These are phyloP conservation scores for Macrolepiota fuliginosa DNA, from an alignment of 768 basidiomycete species.

Conservation along the genomic window DNA sequence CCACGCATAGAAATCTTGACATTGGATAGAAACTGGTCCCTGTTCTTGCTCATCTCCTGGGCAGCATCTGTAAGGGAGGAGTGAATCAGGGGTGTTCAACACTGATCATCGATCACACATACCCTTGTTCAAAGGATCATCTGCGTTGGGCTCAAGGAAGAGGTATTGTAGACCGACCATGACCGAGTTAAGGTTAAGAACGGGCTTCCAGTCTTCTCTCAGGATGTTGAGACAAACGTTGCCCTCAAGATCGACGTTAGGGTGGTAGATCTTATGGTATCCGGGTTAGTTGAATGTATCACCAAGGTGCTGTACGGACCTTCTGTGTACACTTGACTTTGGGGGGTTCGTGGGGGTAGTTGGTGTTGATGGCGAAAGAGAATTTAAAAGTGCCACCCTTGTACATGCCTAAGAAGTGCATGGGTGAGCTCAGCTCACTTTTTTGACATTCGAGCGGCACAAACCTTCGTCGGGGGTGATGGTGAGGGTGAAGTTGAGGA, in stretches of 20 bases:
- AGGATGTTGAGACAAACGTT: constrained; percentile 99
- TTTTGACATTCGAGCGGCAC: constrained; percentile 17
- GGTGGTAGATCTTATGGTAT: constrained; percentile 86
- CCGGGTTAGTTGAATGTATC: constrained; percentile 11
- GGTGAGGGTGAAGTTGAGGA: constrained; percentile 94
- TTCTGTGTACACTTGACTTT: constrained; percentile 98
- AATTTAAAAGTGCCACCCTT: constrained; percentile 92
- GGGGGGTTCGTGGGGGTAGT: constrained; percentile 98
- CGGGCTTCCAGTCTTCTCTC: constrained; percentile 99
- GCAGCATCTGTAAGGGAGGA: constrained; percentile 74
- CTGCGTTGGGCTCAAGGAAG: constrained; percentile 97
- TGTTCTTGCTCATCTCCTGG: constrained; percentile 85
- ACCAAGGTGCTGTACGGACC: constrained; percentile 41
- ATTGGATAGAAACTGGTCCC: constrained; percentile 79
- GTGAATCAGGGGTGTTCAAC: constrained; percentile 6
- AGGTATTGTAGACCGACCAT: constrained; percentile 99
- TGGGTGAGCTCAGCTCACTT: neutral
- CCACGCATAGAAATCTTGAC: constrained; percentile 90
- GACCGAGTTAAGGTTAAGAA: constrained; percentile 94
- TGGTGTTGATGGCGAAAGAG: constrained; percentile 94
- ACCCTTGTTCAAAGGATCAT: constrained; percentile 99
- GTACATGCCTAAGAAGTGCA: constrained; percentile 79
- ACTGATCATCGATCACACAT: constrained; percentile 20
- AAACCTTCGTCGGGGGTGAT: constrained; percentile 96
- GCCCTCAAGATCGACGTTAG: constrained; percentile 96